Evolutionary conservation across 345 rosid species (phyloP), one percentile per base, ranked within the genome.

Genomic region (Erysimum cheiranthoides): DNA sequence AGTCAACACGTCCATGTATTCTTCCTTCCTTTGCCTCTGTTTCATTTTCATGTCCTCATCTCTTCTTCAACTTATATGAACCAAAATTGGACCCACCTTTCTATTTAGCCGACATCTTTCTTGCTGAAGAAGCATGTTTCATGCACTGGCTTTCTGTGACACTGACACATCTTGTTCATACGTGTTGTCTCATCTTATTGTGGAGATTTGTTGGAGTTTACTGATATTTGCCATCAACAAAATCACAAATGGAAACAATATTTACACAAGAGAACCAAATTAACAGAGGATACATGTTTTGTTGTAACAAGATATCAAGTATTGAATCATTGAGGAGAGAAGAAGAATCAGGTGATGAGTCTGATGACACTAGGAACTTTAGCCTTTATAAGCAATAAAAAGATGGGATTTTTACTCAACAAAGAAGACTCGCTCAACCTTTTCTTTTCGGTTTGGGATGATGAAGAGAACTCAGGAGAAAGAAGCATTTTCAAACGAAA

Each of bases 101-200:
- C 50, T 18, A 8, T 75, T 73, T 68, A 60, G 56, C 65, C 70
- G 75, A 61, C 65, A 10, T 69, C 57, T 69, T 62, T 61, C 79
- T 69, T 76, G 75, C 75, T 76, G 3, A 53, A 43, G 75, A 69
- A 69, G 65, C 75, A 67, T 67, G 68, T 18, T 30, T 38, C 35
- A 46, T 17, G 32, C 38, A 46, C 27, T n/a, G 13, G n/a, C 28
- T 74, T 49, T 52, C 49, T 67, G 38, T 36, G 14, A n/a, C 35
- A 28, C 54, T 45, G 51, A 49, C 27, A 65, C 69, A 46, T 49
- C 18, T 10, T 27, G 50, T 14, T 61, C 12, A 5, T 34, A 57
- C 10, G 62, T 35, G 5, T 32, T 34, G 42, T 16, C 28, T 53
- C 34, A 27, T 53, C 58, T 27, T 53, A 28, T 12, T 17, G 30